phyloP scores from a whole-genome alignment of 495 filamentous ascomycete species.

The Penicillium bovifimosum region DNA sequence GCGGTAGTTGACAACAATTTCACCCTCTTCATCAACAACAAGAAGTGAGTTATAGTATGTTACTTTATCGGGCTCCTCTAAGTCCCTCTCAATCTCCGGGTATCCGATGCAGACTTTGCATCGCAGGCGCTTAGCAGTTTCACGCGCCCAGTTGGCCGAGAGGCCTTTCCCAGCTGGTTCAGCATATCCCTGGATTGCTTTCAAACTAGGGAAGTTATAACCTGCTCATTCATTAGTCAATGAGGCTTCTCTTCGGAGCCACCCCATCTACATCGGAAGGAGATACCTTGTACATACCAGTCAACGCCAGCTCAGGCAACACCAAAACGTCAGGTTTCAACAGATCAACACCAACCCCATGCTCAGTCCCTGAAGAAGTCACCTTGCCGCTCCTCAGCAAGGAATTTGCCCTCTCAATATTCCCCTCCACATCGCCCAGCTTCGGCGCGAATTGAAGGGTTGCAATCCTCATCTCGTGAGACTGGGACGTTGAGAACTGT shows the following conservation, averaged over 20 bases:
- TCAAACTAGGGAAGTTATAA: constrained; percentile 81
- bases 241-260: neutral
- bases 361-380: constrained; percentile 1
- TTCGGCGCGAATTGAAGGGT: constrained; percentile 74
- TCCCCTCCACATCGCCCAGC: constrained; percentile 70
- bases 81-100: constrained; percentile 55
- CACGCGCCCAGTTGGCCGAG: constrained; percentile 73
- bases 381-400: constrained; percentile 49
- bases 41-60: constrained; percentile 77
- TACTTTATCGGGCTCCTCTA: constrained; percentile 18
- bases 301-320: constrained; percentile 83
- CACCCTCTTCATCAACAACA: constrained; percentile 65
- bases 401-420: constrained; percentile 67
- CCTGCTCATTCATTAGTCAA: constrained; percentile 42
- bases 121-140: constrained; percentile 61
- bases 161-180: constrained; percentile 70
- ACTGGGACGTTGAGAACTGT: constrained; percentile 15
- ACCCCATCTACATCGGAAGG: too few species aligned
- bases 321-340: constrained; percentile 56
- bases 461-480: constrained; percentile 63
- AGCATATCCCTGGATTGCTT: constrained; percentile 73
- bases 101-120: constrained; percentile 90
- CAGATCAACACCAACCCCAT: constrained; percentile 22
- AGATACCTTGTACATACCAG: constrained; percentile 60
- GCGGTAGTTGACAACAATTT: constrained; percentile 75